Evolutionary conservation across 495 filamentous ascomycete species (phyloP).

Genomic region (Lichina pygmaea): DNA sequence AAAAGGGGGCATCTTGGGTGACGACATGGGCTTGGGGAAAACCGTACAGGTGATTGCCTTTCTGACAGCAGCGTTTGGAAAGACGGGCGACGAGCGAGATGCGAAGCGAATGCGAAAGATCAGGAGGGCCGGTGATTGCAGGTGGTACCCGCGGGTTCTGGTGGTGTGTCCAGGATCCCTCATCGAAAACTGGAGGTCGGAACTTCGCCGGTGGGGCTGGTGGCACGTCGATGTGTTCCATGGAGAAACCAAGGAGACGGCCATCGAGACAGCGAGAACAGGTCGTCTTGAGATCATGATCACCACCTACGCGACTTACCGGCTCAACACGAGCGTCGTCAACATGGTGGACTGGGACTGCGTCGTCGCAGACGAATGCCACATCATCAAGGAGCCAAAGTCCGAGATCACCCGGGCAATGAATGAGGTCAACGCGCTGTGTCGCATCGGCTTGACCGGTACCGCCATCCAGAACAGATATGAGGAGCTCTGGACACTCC

Average conservation of each 20-base stretch:
- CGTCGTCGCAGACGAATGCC: slow-evolving; percentile 92
- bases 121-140: slow-evolving; percentile 21
- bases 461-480: slow-evolving; percentile 98
- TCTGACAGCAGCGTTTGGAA: slow-evolving; percentile 76
- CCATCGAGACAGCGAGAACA: slow-evolving; percentile 42
- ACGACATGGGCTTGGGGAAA: slow-evolving; percentile 96
- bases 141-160: slow-evolving; percentile 70
- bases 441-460: slow-evolving; percentile 78
- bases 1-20: slow-evolving; percentile 68
- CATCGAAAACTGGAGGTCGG: slow-evolving; percentile 73
- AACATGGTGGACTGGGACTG: slow-evolving; percentile 87
- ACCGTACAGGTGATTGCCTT: slow-evolving; percentile 94
- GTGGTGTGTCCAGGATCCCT: slow-evolving; percentile 74
- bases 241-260: slow-evolving; percentile 42
- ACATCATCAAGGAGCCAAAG: slow-evolving; percentile 57
- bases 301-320: slow-evolving; percentile 80
- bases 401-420: slow-evolving; percentile 65
- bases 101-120: slow-evolving; percentile 80
- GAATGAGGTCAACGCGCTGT: slow-evolving; percentile 79
- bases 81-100: slow-evolving; percentile 78
- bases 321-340: slow-evolving; percentile 40
- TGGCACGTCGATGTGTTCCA: slow-evolving; percentile 76
- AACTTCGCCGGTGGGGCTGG: slow-evolving; percentile 80
- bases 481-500: slow-evolving; percentile 83
- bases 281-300: slow-evolving; percentile 72